Evolutionary conservation across 192 early-diverging fungal genomes (phyloP), one percentile per base, ranked within the genome.

Genomic region (Coemansia sp.): DNA sequence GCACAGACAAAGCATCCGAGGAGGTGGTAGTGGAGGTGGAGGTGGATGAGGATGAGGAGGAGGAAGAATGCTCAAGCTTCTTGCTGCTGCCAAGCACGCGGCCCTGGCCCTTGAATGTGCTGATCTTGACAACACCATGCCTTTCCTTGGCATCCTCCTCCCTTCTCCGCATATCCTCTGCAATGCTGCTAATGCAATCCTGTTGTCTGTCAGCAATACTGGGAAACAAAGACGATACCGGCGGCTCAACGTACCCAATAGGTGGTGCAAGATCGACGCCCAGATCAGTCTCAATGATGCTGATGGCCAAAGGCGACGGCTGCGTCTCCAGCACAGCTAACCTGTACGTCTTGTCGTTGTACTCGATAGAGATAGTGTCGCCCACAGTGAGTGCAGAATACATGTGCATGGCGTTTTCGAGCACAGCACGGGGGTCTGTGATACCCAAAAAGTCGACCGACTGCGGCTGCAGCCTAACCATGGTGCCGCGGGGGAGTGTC

Each of bases 391-490:
- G 82, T 4, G 94, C 94, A 13, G 95, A 87, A 74, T 93, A 99
- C 74, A 92, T 89, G 40, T 94, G 88, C 18, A 99, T 77, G 5
- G 95, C 92, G 61, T 95, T 94, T 74, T 99, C 98, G 15, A 99
- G 87, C 81, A 99, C 98, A 23, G 98, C 98, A 38, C 93, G 92
- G 39, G 93, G 95, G 71, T 99, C 96, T 37, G 90, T 90, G 70
- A 99, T 99, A 68, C 98, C 95, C 69, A 99, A 76, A 80, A 99
- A 99, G 65, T 97, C 93, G 3, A 89, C 88, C 15, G 91, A 92
- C 79, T 99, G 98, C n/a, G 98, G 94, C 69, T 99, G 94, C 56
- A 99, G 92, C 75, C 95, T 96, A 50, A 97, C 95, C 86, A 94
- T 93, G 1, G 72, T 88, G 23, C 98, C 96, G 0, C 93, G 79